Evolutionary conservation across 2,329 filamentous ascomycete genomes (phyloP), one percentile per base, ranked within the genome.

Genomic region (Aphanoascus verrucosus): DNA sequence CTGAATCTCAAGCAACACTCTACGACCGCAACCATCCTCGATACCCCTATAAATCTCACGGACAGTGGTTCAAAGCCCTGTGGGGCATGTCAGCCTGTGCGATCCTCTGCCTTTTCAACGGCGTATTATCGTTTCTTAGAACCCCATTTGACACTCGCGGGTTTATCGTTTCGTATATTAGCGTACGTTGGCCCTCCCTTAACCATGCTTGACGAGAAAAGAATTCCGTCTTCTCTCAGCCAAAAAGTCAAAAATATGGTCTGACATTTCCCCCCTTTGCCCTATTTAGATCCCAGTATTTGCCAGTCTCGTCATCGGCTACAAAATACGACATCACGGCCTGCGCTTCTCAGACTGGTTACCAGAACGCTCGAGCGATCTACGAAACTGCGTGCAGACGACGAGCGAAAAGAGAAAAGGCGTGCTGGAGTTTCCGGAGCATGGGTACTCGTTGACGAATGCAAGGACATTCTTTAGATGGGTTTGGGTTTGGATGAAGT

Each of bases 131-230:
- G 5, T 59, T 56, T 34, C 46, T 59, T 12, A 46, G 46, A 14
- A 41, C 53, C n/a, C 70, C 69, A 0, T 71, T 72, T 55, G 65
- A 67, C 55, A 58, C 59, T 11, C 61, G 65, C 23, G 63, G 62
- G 37, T 72, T 72, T 52, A 57, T 72, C 8, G 63, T 70, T 8
- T 68, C 67, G 2, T 72, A 73, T 52, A 67, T 72, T 48, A 67
- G 67, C 20, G 69, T 72, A 64, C 61, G 66, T 63, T 41, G 44
- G 5, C 42, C 23, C 9, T n/a, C 17, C 8, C n/a, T 35, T 41
- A n/a, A n/a, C n/a, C n/a, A n/a, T n/a, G n/a, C n/a, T n/a, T 19
- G 23, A 35, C 41, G 38, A 32, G 23, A 28, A 28, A 28, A 3
- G 23, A 28, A 28, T 4, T 4, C 23, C 52, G 5, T 14, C 11